Conservation (phyloP, 306 rosid species). For the Pterocarpus macrocarpus region DNA sequence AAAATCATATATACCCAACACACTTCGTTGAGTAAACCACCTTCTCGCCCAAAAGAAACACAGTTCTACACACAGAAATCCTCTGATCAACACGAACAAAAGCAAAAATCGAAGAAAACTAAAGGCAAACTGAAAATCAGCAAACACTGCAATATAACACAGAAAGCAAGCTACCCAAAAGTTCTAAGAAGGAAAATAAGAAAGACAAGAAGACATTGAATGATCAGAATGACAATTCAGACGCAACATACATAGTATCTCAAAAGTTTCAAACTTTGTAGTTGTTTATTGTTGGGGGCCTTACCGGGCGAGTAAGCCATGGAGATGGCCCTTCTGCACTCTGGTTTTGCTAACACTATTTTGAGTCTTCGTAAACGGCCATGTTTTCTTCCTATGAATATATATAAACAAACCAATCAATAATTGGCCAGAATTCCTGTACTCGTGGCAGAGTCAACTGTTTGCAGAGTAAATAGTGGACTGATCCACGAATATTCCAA, state of each 20-base stretch:
- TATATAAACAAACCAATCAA: too few species aligned
- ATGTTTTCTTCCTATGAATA: too few species aligned
- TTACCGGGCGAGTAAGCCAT: not conserved
- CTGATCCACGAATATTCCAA: not conserved
- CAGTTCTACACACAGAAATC: not conserved
- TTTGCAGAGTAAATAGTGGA: not conserved
- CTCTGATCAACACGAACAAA: conserved; percentile 4
- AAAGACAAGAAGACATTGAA: not conserved
- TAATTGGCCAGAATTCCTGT: not conserved
- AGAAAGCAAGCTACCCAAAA: not conserved
- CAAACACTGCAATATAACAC: not conserved
- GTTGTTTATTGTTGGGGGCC: not conserved
- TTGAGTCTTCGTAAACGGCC: not conserved
- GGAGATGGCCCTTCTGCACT: not conserved
- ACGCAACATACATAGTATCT: not conserved
- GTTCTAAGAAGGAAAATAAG: too few species aligned
- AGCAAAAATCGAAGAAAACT: not conserved
- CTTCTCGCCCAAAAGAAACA: not conserved
- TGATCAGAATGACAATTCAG: not conserved
- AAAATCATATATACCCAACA: not conserved
- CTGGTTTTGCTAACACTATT: too few species aligned
- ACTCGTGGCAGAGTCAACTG: not conserved
- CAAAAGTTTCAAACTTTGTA: not conserved
- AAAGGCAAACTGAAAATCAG: not conserved
- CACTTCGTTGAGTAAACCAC: not conserved